A percentile compares a stretch with the other conserved stretches of the same genome.
Conservation (phyloP, 306 rosid genomes). For the Adenanthera pavonina region DNA sequence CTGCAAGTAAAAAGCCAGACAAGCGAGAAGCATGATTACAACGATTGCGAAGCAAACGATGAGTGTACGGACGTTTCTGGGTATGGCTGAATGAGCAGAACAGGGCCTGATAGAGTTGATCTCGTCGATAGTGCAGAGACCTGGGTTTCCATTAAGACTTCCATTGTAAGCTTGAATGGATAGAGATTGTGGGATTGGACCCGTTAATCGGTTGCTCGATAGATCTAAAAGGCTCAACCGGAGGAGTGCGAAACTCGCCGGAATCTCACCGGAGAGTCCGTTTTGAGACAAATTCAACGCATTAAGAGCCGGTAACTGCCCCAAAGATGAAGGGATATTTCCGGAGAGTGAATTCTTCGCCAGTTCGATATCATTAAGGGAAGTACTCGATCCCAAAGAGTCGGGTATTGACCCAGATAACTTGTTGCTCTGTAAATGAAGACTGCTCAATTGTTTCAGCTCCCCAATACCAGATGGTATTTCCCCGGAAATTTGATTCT, state of each 20-base stretch:
- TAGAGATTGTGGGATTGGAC: conserved; percentile 67
- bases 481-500: conserved; percentile 62
- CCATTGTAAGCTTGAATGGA: conserved; percentile 74
- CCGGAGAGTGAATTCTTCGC: conserved; percentile 63
- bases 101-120: conserved; percentile 58
- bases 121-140: conserved; percentile 60
- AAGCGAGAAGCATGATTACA: conserved; percentile 37
- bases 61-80: conserved; percentile 57
- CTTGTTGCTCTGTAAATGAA: conserved; percentile 63
- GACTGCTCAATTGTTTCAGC: conserved; percentile 54
- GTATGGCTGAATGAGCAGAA: conserved; percentile 43
- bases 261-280: conserved; percentile 73
- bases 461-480: conserved; percentile 67
- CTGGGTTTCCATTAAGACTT: conserved; percentile 73
- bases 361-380: conserved; percentile 58
- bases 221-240: conserved; percentile 77
- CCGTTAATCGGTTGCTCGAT: conserved; percentile 63
- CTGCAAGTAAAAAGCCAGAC: conserved; percentile 46
- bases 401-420: conserved; percentile 70
- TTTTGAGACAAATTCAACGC: conserved; percentile 70
- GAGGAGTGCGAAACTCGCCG: conserved; percentile 57
- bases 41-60: conserved; percentile 56
- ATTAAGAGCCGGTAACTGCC: conserved; percentile 63
- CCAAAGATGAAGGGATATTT: conserved; percentile 69
- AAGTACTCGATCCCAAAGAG: conserved; percentile 60